Conservation (phyloP, 169 alveolate genomes). For the Plasmodium coatneyi region DNA sequence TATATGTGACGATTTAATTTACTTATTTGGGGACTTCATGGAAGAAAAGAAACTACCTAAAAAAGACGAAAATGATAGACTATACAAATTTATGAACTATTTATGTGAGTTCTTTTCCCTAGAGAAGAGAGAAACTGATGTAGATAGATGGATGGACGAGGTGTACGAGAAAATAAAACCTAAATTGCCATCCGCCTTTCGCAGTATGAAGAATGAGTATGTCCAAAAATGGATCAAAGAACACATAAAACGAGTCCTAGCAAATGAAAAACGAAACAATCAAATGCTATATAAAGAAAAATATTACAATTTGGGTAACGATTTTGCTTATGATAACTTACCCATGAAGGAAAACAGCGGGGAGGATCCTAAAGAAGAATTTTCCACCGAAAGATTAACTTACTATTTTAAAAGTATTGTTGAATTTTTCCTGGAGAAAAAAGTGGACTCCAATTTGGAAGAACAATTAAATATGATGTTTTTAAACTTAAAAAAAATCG, state of each 20-base stretch:
- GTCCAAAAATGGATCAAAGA: conserved; percentile 57
- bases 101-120: conserved; percentile 62
- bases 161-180: conserved; percentile 48
- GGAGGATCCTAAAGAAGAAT: conserved; percentile 13
- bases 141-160: conserved; percentile 64
- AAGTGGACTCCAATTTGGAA: conserved; percentile 53
- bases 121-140: conserved; percentile 53
- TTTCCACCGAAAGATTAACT: conserved; percentile 53
- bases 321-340: conserved; percentile 57
- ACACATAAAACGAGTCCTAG: conserved; percentile 49
- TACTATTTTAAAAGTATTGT: conserved; percentile 52
- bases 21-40: conserved; percentile 47
- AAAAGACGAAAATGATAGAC: conserved; percentile 50
- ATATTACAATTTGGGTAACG: conserved; percentile 66
- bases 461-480: conserved; percentile 72
- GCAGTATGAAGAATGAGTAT: conserved; percentile 30
- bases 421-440: conserved; percentile 65
- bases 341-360: not conserved
- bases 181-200: conserved; percentile 38
- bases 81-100: conserved; percentile 45
- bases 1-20: conserved; percentile 67
- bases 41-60: conserved; percentile 33
- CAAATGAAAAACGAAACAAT: conserved; percentile 46
- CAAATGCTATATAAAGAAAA: conserved; percentile 60
- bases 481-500: conserved; percentile 71